Percentiles rank a stretch among this genome's conserved stretches.
Conservation (phyloP, 306 rosid species). For the Cucurbita argyrosperma region DNA sequence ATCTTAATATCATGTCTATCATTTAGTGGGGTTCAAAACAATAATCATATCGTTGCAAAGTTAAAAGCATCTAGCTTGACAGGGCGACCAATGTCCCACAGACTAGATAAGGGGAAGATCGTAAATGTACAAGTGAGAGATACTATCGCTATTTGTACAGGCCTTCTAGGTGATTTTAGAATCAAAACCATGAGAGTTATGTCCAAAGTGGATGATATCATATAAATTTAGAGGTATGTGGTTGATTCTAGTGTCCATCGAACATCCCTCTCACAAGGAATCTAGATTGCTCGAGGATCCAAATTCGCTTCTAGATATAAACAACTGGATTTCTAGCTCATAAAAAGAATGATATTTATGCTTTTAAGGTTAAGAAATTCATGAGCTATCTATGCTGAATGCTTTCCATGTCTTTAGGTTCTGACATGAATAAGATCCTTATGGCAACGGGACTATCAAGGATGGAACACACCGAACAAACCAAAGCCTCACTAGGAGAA, state of each 20-base stretch:
- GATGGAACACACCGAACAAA: constrained; percentile 67
- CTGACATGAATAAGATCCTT: constrained; percentile 85
- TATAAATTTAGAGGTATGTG: not conserved
- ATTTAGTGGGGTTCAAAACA: not conserved
- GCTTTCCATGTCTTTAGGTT: constrained; percentile 32
- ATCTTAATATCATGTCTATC: not conserved
- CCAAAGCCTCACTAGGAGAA: constrained; percentile 60
- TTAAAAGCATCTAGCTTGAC: not conserved
- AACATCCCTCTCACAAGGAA: not conserved
- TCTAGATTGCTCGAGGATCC: not conserved
- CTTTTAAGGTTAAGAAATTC: not conserved
- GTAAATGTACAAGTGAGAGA: not conserved
- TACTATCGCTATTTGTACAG: too few relatives aligned
- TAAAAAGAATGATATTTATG: not conserved
- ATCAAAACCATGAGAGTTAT: not conserved
- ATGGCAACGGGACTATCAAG: constrained; percentile 86
- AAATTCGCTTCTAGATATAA: not conserved
- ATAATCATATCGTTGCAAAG: not conserved
- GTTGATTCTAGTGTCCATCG: not conserved
- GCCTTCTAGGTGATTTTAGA: too few relatives aligned
- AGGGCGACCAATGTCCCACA: not conserved
- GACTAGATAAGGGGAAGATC: not conserved
- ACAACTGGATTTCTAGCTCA: not conserved
- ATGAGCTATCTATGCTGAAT: not conserved
- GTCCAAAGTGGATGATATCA: not conserved